Percentiles rank a stretch among this genome's conserved stretches.
These are phyloP conservation scores for Hibiscus mutabilis DNA, from an alignment of 345 rosid genomes.

Conservation along the genomic window DNA sequence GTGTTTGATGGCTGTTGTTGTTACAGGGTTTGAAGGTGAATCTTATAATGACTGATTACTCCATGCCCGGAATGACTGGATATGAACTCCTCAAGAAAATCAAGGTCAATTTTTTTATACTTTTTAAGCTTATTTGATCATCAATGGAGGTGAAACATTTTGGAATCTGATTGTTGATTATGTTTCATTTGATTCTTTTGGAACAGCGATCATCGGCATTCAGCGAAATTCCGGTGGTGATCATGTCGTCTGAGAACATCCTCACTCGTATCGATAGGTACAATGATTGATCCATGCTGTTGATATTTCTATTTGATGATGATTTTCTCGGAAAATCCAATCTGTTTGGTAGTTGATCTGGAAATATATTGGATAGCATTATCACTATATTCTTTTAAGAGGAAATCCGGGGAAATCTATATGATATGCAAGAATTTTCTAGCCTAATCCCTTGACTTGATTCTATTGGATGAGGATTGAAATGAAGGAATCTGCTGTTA, in stretches of 20 bases:
- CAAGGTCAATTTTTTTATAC: conserved; percentile 32
- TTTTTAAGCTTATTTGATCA: background rate
- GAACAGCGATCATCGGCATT: conserved; percentile 64
- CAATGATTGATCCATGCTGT: background rate
- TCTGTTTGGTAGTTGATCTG: background rate
- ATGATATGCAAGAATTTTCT: background rate
- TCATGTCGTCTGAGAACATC: conserved; percentile 83
- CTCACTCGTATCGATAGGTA: conserved; percentile 73
- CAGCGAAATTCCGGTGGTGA: conserved; percentile 73
- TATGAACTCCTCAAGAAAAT: conserved; percentile 73
- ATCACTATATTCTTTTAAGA: background rate
- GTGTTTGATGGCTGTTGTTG: background rate
- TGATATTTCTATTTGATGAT: background rate
- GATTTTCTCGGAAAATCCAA: background rate
- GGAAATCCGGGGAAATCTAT: background rate
- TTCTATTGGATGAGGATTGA: background rate
- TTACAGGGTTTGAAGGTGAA: conserved; percentile 67
- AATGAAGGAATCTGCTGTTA: background rate
- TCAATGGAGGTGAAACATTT: background rate
- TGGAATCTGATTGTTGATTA: background rate
- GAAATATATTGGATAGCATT: background rate
- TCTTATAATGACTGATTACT: conserved; percentile 72
- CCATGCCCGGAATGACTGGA: conserved; percentile 90
- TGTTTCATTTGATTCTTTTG: conserved; percentile 3
- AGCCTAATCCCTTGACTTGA: background rate